These are phyloP conservation scores for Halophytophthora polymorphica DNA, from an alignment of 352 stramenopile species.

Conservation along the genomic window DNA sequence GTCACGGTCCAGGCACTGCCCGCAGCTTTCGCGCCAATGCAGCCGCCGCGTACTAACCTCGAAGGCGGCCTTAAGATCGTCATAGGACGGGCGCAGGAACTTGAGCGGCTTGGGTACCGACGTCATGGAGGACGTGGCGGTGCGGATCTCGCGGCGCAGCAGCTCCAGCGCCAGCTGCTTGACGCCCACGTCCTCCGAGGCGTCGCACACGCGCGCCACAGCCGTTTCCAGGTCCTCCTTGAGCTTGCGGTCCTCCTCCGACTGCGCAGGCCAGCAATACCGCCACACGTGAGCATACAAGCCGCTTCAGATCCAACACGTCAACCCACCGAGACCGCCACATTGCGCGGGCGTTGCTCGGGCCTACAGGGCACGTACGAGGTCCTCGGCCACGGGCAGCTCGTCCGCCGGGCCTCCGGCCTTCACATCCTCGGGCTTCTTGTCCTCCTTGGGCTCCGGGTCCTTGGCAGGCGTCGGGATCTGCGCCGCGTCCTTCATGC, in stretches of 20 bases:
- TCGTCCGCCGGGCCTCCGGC: slow-evolving; percentile 28
- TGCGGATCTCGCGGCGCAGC: slow-evolving; percentile 96
- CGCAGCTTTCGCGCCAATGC: too few relatives aligned
- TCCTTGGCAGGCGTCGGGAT: slow-evolving; percentile 63
- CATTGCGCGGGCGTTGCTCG: not conserved
- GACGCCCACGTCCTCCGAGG: slow-evolving; percentile 52
- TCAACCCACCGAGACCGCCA: not conserved
- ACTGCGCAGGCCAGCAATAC: too few relatives aligned
- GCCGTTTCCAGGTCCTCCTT: slow-evolving; percentile 92
- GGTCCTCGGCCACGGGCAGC: slow-evolving; percentile 47
- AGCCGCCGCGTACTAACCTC: slow-evolving; percentile 24
- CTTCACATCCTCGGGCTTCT: slow-evolving; percentile 25
- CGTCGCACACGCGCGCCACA: slow-evolving; percentile 76
- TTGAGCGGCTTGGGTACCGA: slow-evolving; percentile 99
- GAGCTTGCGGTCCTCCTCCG: slow-evolving; percentile 90
- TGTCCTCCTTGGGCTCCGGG: slow-evolving; percentile 40
- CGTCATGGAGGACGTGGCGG: slow-evolving; percentile 98
- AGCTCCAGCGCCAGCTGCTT: slow-evolving; percentile 93
- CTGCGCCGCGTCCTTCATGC: slow-evolving; percentile 70
- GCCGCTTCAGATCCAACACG: too few relatives aligned
- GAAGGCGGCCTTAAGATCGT: slow-evolving; percentile 86
- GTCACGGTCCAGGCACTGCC: too few relatives aligned
- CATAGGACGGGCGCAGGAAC: slow-evolving; percentile 97
- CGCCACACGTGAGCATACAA: too few relatives aligned
- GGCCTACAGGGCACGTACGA: slow-evolving; percentile 38